These are phyloP conservation scores for Chenopodium berlandieri DNA, from an alignment of 148 eudicot genomes.

Conservation along the genomic window DNA sequence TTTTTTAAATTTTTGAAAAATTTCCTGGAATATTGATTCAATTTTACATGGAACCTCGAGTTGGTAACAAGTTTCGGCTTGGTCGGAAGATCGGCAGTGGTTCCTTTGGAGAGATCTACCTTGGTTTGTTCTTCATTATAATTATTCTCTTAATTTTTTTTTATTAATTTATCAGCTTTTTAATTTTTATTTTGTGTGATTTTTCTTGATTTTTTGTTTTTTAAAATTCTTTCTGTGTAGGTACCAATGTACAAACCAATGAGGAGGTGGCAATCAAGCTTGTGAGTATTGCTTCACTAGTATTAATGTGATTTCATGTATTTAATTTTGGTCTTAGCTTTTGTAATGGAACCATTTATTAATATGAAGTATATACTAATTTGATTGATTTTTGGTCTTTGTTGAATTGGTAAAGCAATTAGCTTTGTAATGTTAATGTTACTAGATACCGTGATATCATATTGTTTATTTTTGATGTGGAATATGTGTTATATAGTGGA, in stretches of 20 bases:
- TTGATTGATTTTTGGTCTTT: neutral
- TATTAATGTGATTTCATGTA: neutral
- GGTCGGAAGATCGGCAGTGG: conserved; percentile 81
- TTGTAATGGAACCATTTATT: too few species aligned
- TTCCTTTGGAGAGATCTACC: conserved; percentile 83
- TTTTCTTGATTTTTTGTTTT: neutral
- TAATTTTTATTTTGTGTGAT: neutral
- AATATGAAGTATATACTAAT: neutral
- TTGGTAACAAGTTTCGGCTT: conserved; percentile 70
- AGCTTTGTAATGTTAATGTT: conserved; percentile 14
- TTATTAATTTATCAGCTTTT: neutral
- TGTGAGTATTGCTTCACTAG: conserved; percentile 43
- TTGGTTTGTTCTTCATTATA: conserved; percentile 35
- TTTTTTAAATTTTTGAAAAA: neutral
- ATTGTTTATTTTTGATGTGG: neutral
- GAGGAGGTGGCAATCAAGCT: conserved; percentile 81
- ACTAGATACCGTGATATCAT: neutral
- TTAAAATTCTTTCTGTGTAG: conserved; percentile 29
- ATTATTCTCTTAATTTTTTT: neutral
- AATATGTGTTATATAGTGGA: neutral
- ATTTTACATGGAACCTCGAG: conserved; percentile 61
- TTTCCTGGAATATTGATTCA: conserved; percentile 12
- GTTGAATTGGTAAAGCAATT: conserved; percentile 11
- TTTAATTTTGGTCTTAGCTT: neutral
- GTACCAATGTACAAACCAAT: conserved; percentile 73